Evolutionary conservation across 2,329 filamentous ascomycete genomes (phyloP), one percentile per base, ranked within the genome.

Genomic region (Mariannaea sp.): DNA sequence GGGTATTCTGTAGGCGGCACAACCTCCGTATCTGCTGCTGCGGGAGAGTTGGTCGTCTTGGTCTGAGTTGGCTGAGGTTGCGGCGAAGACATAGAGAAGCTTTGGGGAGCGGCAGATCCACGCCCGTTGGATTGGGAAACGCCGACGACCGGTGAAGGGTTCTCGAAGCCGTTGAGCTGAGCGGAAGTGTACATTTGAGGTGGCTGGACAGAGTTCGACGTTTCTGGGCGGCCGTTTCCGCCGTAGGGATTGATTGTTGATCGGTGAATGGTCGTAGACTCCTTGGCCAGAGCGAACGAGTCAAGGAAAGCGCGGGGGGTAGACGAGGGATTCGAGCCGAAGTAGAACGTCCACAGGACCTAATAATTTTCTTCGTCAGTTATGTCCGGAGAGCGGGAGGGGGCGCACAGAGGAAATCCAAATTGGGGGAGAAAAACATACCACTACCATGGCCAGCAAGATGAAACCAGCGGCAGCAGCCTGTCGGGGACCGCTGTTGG

Each of bases 291-390:
- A 42, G 94, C 92, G 69, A 97, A 97, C 1, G 93, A 96, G 75
- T 99, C 94, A 65, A 97, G 89, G 71, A 95, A 96, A 52, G 90
- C 87, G 65, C 93, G 89, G 59, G 92, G 90, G 49, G 87, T 84
- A 13, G 92, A 90, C 35, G 90, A 89, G 1, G 93, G 92, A 14
- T 92, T 88, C 2, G 93, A 96, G 66, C 94, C 94, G 68, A 97
- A 99, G 79, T 97, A 97, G 75, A 97, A 96, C 64, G 97, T 96
- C 94, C 94, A 99, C 55, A 97, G 84, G 65, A 96, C 90, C 92
- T 97, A 22, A 52, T 24, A 12, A n/a, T n/a, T n/a, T n/a, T n/a
- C 10, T 7, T 5, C 16, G 22, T 68, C 42, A 67, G 56, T 39
- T 19, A 26, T 20, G 36, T 13, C n/a, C n/a, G 42, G 17, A 16